Evolutionary conservation across 1,139 yeast genomes (phyloP).

Genomic region (Meyerozyma guilliermondii): DNA sequence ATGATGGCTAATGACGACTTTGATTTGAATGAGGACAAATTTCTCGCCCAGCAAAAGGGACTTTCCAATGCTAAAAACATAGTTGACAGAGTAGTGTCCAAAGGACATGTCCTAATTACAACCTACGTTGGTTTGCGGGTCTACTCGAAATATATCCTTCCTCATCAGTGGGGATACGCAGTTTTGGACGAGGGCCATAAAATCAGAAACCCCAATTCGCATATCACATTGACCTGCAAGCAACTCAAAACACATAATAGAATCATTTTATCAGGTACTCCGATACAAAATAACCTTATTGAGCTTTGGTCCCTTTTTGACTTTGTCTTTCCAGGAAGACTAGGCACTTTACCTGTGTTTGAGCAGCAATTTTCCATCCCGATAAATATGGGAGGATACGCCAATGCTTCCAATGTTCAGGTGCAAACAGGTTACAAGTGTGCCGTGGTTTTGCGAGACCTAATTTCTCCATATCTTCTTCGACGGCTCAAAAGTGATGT

Average conservation of each 20-base stretch:
- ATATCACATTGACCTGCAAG: constrained; percentile 79
- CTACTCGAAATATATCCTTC: constrained; percentile 65
- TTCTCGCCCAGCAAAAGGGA: constrained; percentile 3
- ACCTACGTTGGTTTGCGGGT: constrained; percentile 87
- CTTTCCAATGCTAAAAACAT: constrained; percentile 36
- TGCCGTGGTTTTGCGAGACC: constrained; percentile 83
- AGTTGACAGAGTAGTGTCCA: constrained; percentile 45
- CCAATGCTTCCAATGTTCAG: constrained; percentile 92
- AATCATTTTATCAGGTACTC: constrained; percentile 89
- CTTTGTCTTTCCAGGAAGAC: constrained; percentile 87
- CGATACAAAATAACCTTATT: constrained; percentile 85
- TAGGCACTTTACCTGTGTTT: constrained; percentile 93
- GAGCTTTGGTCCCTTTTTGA: constrained; percentile 96
- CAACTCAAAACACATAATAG: constrained; percentile 77
- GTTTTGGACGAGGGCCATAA: constrained; percentile 96
- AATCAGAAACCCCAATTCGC: constrained; percentile 90
- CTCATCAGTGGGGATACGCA: constrained; percentile 81
- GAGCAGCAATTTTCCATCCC: constrained; percentile 91
- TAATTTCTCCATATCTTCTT: constrained; percentile 83
- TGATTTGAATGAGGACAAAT: constrained; percentile 23
- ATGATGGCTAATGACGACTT: constrained; percentile 44
- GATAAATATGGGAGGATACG: constrained; percentile 96
- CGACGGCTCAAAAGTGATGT: constrained; percentile 90
- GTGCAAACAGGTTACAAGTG: constrained; percentile 96
- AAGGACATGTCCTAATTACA: constrained; percentile 84